Conservation (phyloP, 2,329 filamentous ascomycete species). For the Calonectria fujianensis region DNA sequence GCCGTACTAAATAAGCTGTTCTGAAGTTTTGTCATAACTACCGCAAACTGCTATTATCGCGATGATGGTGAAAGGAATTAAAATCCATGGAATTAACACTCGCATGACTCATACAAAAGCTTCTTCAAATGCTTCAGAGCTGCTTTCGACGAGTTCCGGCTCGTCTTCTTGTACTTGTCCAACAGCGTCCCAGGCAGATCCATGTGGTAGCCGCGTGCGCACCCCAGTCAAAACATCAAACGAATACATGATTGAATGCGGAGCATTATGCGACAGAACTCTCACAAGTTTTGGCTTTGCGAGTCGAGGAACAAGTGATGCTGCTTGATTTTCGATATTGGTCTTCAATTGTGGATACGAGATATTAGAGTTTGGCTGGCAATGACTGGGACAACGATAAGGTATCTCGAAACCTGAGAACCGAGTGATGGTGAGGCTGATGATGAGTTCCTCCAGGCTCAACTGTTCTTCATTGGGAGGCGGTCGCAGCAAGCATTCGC, state of each 20-base stretch:
- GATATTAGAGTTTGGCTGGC: background rate
- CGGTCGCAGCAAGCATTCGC: background rate
- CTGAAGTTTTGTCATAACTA: background rate
- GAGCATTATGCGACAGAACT: constrained; percentile 2
- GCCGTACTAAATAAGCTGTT: background rate
- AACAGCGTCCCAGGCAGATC: constrained; percentile 3
- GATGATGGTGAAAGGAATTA: too few species aligned
- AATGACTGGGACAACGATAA: constrained; percentile 12
- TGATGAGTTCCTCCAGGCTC: background rate
- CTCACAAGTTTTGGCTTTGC: background rate
- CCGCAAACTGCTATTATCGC: background rate
- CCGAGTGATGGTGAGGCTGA: constrained; percentile 3
- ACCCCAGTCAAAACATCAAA: background rate
- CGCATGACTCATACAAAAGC: background rate
- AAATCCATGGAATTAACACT: background rate
- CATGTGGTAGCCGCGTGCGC: background rate
- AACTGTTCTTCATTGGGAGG: background rate
- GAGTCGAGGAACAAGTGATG: constrained; percentile 7
- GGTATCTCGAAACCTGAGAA: constrained; percentile 6
- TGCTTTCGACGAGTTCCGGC: background rate
- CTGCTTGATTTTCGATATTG: constrained; percentile 3
- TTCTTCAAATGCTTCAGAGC: background rate
- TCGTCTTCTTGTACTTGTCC: background rate
- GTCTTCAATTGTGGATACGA: background rate
- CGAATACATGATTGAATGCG: background rate